These are phyloP conservation scores for Diutina pseudorugosa DNA, from an alignment of 1,139 yeast genomes.

Conservation along the genomic window DNA sequence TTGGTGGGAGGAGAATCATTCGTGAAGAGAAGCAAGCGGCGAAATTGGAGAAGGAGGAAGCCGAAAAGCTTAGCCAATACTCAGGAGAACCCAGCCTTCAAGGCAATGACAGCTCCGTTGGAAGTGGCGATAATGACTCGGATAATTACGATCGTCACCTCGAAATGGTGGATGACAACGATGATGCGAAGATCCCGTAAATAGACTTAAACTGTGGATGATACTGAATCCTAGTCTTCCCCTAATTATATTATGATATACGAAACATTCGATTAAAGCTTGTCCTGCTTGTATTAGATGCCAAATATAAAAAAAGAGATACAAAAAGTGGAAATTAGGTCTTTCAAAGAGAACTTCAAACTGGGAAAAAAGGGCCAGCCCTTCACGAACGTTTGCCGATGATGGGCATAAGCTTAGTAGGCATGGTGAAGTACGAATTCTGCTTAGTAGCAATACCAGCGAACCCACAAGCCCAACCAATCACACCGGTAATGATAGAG, in stretches of 20 bases:
- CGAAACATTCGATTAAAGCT: background rate
- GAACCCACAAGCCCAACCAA: constrained; percentile 30
- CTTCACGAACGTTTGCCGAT: background rate
- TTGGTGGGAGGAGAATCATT: background rate
- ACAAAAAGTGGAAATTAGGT: background rate
- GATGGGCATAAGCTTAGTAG: constrained; percentile 5
- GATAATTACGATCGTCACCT: background rate
- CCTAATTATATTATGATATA: too few relatives aligned
- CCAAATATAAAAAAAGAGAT: background rate
- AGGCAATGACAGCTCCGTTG: background rate
- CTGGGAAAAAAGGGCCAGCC: too few relatives aligned
- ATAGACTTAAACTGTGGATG: too few relatives aligned
- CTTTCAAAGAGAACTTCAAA: background rate
- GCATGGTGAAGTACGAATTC: constrained; percentile 19
- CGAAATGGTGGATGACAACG: background rate
- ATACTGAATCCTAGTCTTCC: too few relatives aligned
- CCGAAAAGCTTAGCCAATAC: too few relatives aligned
- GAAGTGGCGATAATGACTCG: background rate
- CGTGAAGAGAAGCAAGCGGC: constrained; percentile 1
- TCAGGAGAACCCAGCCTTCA: background rate
- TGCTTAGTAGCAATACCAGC: constrained; percentile 22
- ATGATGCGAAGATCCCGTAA: too few relatives aligned
- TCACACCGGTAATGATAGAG: constrained; percentile 27
- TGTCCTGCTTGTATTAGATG: background rate
- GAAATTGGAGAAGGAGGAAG: background rate